Evolutionary conservation across 2,329 filamentous ascomycete species (phyloP).

Genomic region (Tolypocladium tropicale): DNA sequence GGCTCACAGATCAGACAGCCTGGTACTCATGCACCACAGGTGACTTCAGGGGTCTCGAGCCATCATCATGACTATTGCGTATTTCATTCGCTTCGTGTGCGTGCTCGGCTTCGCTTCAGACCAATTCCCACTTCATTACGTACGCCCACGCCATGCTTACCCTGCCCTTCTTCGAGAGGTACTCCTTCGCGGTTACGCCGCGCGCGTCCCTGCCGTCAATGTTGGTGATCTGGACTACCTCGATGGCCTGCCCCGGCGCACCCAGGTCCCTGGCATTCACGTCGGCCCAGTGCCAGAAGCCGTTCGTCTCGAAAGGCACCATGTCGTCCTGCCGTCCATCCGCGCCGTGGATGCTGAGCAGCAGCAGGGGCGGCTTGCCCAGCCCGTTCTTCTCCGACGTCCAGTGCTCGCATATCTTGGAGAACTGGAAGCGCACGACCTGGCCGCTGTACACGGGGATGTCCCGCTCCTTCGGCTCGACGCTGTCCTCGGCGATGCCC

Average conservation of each 20-base stretch:
- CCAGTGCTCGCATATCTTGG: conserved; percentile 75
- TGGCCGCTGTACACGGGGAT: conserved; percentile 49
- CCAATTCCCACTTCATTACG: conserved; percentile 39
- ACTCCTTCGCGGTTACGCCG: conserved; percentile 39
- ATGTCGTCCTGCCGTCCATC: conserved; percentile 60
- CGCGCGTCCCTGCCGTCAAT: conserved; percentile 36
- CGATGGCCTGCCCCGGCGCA: conserved; percentile 55
- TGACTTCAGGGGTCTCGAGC: not conserved
- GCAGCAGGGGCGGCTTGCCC: conserved; percentile 56
- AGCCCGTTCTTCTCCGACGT: conserved; percentile 56
- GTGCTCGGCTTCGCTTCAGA: conserved; percentile 14
- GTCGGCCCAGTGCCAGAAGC: conserved; percentile 74
- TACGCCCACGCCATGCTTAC: conserved; percentile 34
- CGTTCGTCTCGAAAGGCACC: conserved; percentile 66
- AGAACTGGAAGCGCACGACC: conserved; percentile 68
- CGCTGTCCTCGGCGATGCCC: conserved; percentile 44
- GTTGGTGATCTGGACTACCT: conserved; percentile 49
- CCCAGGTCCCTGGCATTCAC: conserved; percentile 57
- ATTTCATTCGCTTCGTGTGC: not conserved
- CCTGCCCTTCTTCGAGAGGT: conserved; percentile 29
- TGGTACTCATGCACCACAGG: too few species aligned
- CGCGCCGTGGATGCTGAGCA: conserved; percentile 55
- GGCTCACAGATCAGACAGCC: not conserved
- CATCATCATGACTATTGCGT: not conserved
- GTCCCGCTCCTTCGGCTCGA: conserved; percentile 41